Base-by-base conservation (phyloP, 129 eudicot species). In the Lonicera japonica region DNA sequence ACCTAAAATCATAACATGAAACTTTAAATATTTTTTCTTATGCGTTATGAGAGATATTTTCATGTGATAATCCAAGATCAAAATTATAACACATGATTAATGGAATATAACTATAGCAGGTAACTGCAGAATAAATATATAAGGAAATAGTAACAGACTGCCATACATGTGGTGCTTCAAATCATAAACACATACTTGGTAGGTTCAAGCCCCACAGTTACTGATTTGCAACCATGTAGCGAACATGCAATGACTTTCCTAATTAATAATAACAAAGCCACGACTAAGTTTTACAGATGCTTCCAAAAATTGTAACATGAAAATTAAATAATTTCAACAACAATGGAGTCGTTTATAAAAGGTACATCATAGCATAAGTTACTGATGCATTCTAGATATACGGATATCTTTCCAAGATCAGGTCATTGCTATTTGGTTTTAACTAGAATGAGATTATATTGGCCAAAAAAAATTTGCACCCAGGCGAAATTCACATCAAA, bases 211-310 rank as follows among this genome's bases (percentile, higher is more conserved):
- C 99, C 99, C 70, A 88, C 99, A 66, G 99, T 96, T 82, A 64
- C 72, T 94, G 99, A 71, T 94, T 94, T 51, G 99, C 99, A 80
- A 94, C 99, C 99, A 94, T 94, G 80, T 88, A 94, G 41, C 99
- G 91, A 40, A 94, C 99, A 71, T 96, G 96, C 99, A 96, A 94
- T 18, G 99, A 94, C 79, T 94, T 94, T 94, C 99, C 99, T 94
- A 89, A 67, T 73, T 61, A 63, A 23, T 65, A 36, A 56, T 24
- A 60, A 38, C 25, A 54, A 55, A 58, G 12, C 4, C 61, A 41
- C 60, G 56, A 43, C 8, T 14, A 43, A 10, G 13, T 43, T 14
- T 2, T 43, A 43, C n/a, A n/a, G 13, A 43, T 43, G 50, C 50
- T 43, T 43, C 16, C 13, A 50, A 5, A 9, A 50, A 50, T 50